Base-by-base conservation (phyloP, 176 grass and related monocot genomes). In the Secale cereale region DNA sequence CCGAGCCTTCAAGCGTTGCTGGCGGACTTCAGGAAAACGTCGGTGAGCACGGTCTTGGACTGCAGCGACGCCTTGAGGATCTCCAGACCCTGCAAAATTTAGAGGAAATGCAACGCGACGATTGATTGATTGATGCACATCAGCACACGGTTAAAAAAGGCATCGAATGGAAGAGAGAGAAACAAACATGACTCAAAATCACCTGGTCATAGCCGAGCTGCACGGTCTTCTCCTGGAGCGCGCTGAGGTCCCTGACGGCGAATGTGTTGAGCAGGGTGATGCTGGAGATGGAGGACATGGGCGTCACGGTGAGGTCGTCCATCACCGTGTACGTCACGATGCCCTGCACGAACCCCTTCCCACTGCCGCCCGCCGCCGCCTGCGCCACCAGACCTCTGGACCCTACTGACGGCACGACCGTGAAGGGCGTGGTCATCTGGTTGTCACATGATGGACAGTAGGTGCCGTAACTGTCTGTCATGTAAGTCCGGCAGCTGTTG, bases 221-320 rank as follows among this genome's bases (percentile, higher is more conserved):
- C 7, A 66, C 29, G 29, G 64, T 66, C 64, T 32, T 19, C 64
- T 66, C 64, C 71, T 39, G 54, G 65, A 68, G 65, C 90, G 77
- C 36, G 7, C 0, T 13, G 16, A 66, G 28, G 56, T 93, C 81
- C 68, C 74, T 96, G 60, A 93, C 48, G 3, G 56, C 15, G 45
- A 91, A 90, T 23, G 87, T 91, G 56, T 89, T 91, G 31, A 97
- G 81, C 40, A 97, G 81, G 59, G 65, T 78, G 63, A 93, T 74
- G 72, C 40, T 70, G 23, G 94, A 89, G 78, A 89, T 89, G 50
- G 81, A 87, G 16, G 94, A 93, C 89, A 93, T 88, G 69, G 94
- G 91, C 70, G 7, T n/a, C 23, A 91, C 37, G 3, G 83, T 60
- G 33, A 91, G 81, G 78, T 93, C 80, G 70, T 95, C 90, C 93